phyloP scores from a whole-genome alignment of 192 early-diverging fungal species.

The Coemansia sp. region DNA sequence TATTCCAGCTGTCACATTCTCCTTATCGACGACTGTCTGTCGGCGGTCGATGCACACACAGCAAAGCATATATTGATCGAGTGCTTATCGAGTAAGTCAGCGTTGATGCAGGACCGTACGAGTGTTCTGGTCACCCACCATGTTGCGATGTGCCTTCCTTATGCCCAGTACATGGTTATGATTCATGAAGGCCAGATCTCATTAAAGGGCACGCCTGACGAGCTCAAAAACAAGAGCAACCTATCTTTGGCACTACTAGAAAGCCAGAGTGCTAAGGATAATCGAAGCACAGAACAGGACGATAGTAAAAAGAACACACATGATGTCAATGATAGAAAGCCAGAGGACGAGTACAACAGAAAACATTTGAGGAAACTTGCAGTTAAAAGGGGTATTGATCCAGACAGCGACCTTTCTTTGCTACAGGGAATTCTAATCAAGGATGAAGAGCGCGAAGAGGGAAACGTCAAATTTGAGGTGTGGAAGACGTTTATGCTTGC shows the following conservation, averaged over 20 bases:
- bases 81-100: constrained; percentile 60
- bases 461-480: constrained; percentile 65
- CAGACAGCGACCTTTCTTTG: constrained; percentile 11
- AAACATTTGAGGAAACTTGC: constrained; percentile 22
- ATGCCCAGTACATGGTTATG: constrained; percentile 52
- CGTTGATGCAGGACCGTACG: constrained; percentile 70
- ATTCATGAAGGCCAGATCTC: constrained; percentile 60
- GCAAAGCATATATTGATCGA: constrained; percentile 76
- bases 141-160: constrained; percentile 58
- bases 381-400: constrained; percentile 34
- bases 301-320: no score
- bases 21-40: constrained; percentile 80
- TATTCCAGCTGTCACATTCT: constrained; percentile 64
- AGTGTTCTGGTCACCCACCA: constrained; percentile 83
- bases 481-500: constrained; percentile 74
- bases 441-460: constrained; percentile 77
- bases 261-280: not conserved
- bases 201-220: constrained; percentile 48
- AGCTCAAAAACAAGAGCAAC: constrained; percentile 49
- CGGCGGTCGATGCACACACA: constrained; percentile 91
- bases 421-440: constrained; percentile 63
- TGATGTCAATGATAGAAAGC: not conserved
- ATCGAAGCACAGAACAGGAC: no score
- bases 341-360: constrained; percentile 31
- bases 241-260: not conserved